Percentiles rank a stretch among this genome's conserved stretches.
phyloP scores from a whole-genome alignment of 768 basidiomycete genomes.

The Hygrocybe punicea region DNA sequence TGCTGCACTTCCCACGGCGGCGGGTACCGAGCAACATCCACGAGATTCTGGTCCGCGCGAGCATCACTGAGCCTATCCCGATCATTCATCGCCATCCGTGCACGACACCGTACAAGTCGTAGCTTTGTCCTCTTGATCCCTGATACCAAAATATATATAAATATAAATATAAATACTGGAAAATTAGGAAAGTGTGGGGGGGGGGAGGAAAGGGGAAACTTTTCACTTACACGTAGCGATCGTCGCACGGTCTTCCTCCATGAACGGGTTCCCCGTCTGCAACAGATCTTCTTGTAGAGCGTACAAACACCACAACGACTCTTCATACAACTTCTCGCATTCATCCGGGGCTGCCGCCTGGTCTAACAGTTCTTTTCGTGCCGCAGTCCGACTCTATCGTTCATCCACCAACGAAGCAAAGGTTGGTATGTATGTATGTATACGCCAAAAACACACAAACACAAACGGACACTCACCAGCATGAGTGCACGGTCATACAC shows the following conservation, averaged over 20 bases:
- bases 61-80: constrained; percentile 72
- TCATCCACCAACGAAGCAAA: neutral
- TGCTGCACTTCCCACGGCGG: constrained; percentile 68
- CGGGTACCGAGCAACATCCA: constrained; percentile 65
- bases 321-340: constrained; percentile 93
- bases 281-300: constrained; percentile 86
- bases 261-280: constrained; percentile 77
- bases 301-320: constrained; percentile 90
- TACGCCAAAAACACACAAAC: neutral
- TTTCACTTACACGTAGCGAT: constrained; percentile 72
- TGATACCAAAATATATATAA: constrained; percentile 33
- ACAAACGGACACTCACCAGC: constrained; percentile 52
- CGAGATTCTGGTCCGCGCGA: constrained; percentile 73
- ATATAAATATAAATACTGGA: too few relatives aligned
- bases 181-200: neutral
- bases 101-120: constrained; percentile 72
- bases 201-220: too few relatives aligned
- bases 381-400: constrained; percentile 83
- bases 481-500: constrained; percentile 89
- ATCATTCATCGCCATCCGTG: constrained; percentile 73
- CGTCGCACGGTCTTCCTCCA: constrained; percentile 77
- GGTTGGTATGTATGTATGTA: too few relatives aligned
- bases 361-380: constrained; percentile 84
- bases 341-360: constrained; percentile 71
- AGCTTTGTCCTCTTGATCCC: constrained; percentile 87